Percentiles rank a stretch among this genome's conserved stretches.
Evolutionary conservation across 352 stramenopile species (phyloP).

Genomic region (Phytophthora nicotianae): DNA sequence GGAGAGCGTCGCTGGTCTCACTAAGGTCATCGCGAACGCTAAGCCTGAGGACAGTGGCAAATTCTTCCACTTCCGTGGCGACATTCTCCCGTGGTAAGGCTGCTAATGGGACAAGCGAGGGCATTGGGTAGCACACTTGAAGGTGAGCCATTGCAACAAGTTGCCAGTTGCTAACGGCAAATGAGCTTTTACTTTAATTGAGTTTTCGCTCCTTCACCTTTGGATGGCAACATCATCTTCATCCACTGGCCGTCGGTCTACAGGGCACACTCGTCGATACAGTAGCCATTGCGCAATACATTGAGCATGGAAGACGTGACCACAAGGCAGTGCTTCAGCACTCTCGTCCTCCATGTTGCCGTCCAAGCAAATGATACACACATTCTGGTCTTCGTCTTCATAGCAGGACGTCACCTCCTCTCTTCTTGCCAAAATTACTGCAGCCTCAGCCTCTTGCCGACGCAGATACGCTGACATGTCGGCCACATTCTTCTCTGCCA

Average conservation of each 20-base stretch:
- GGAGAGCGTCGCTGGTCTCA: slow-evolving; percentile 45
- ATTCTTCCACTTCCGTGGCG: slow-evolving; percentile 47
- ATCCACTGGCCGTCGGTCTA: slow-evolving; percentile 38
- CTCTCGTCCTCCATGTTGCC: slow-evolving; percentile 7
- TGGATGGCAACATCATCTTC: slow-evolving; percentile 1
- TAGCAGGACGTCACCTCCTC: background rate
- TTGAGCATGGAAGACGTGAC: slow-evolving; percentile 43
- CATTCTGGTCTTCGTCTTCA: background rate
- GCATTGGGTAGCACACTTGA: too few relatives aligned
- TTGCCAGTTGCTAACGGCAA: too few relatives aligned
- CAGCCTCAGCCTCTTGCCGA: slow-evolving; percentile 1
- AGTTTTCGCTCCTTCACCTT: background rate
- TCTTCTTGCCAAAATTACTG: slow-evolving; percentile 1
- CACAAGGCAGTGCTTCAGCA: slow-evolving; percentile 38
- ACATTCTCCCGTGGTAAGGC: slow-evolving; percentile 46
- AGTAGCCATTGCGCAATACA: slow-evolving; percentile 45
- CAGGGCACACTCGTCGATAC: slow-evolving; percentile 39
- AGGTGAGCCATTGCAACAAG: too few relatives aligned
- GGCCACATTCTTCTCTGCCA: slow-evolving; percentile 33
- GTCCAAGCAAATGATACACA: slow-evolving; percentile 49
- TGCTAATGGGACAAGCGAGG: background rate
- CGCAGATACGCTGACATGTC: slow-evolving; percentile 36
- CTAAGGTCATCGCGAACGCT: slow-evolving; percentile 41
- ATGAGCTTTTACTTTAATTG: too few relatives aligned
- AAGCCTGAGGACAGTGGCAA: slow-evolving; percentile 51